These are phyloP conservation scores for Pythium insidiosum DNA, from an alignment of 352 stramenopile species.

Conservation along the genomic window DNA sequence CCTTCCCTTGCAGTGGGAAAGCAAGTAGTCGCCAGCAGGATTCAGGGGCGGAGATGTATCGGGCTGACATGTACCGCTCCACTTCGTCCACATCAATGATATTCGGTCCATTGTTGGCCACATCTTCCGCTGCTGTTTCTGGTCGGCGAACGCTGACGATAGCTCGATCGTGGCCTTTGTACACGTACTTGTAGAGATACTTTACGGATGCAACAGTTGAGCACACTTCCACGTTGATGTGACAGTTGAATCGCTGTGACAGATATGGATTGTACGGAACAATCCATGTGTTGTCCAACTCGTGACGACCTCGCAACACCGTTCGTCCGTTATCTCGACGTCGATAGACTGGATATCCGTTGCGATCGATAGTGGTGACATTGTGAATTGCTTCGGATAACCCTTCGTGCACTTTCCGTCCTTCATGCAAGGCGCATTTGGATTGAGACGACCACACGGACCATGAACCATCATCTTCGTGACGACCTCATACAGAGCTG, in stretches of 20 bases:
- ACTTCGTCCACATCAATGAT: too few species aligned
- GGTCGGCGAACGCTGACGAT: not conserved
- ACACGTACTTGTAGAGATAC: constrained; percentile 57
- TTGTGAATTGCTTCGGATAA: not conserved
- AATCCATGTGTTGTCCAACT: constrained; percentile 25
- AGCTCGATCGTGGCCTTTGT: constrained; percentile 19
- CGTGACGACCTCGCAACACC: not conserved
- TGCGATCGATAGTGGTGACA: not conserved
- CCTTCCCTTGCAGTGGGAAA: too few species aligned
- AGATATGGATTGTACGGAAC: constrained; percentile 57
- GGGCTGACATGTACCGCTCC: constrained; percentile 10
- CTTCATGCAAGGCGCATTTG: constrained; percentile 8
- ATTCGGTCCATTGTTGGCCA: too few species aligned
- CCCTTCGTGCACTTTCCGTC: constrained; percentile 3
- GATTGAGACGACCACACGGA: not conserved
- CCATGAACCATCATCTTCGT: constrained; percentile 3
- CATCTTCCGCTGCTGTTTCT: too few species aligned
- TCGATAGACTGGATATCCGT: constrained; percentile 1
- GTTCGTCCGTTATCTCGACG: not conserved
- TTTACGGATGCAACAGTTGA: constrained; percentile 21
- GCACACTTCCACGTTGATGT: constrained; percentile 48
- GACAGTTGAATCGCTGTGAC: constrained; percentile 35
- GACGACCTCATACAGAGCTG: constrained; percentile 1
- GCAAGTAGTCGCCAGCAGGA: constrained; percentile 9
- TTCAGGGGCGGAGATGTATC: constrained; percentile 26